Evolutionary conservation across 2,329 filamentous ascomycete species (phyloP), one percentile per base, ranked within the genome.

Genomic region (Colletotrichum eleusines): DNA sequence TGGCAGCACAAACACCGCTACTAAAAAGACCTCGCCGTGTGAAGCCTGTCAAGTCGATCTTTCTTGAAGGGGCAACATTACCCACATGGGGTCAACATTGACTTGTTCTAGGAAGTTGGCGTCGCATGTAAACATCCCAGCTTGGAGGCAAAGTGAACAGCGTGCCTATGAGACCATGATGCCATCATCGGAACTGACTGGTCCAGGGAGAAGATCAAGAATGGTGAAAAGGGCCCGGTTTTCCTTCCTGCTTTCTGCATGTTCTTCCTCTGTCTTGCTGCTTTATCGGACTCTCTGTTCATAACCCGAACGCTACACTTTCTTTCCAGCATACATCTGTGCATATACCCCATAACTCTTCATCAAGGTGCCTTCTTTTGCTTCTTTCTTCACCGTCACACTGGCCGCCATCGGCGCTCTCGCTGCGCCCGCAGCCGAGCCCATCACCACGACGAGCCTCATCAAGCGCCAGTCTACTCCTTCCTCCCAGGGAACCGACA

Each of bases 401-500:
- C 46, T 72, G 46, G 72, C 71, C 57, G 61, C 57, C 62, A 65
- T 67, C 58, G 64, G 69, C 46, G 63, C 65, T 11, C 66, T 71
- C 42, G 72, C 66, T 14, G 67, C 63, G 42, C 67, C 71, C 8
- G 55, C 66, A n/a, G 51, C 59, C 70, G 63, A 55, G 55, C 50
- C 59, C 35, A 40, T 55, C 33, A 67, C 46, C 23, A 63, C 40
- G 11, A 53, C 42, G 33, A 54, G 64, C 23, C 66, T 72, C 5
- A 44, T 59, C 55, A 66, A 74, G 66, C 59, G 69, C 23, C 55
- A 64, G 31, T 72, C 72, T 6, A 73, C 72, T 20, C 78, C 83
- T 51, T 83, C 55, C 48, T 51, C 60, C 26, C 59, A 69, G 38
- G 71, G 71, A 44, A 75, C 74, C 16, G 77, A 77, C 75, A 80